Percentiles rank a stretch among this genome's conserved stretches.
Conservation (phyloP, 2,329 filamentous ascomycete genomes). For the Cercospora citrullina region DNA sequence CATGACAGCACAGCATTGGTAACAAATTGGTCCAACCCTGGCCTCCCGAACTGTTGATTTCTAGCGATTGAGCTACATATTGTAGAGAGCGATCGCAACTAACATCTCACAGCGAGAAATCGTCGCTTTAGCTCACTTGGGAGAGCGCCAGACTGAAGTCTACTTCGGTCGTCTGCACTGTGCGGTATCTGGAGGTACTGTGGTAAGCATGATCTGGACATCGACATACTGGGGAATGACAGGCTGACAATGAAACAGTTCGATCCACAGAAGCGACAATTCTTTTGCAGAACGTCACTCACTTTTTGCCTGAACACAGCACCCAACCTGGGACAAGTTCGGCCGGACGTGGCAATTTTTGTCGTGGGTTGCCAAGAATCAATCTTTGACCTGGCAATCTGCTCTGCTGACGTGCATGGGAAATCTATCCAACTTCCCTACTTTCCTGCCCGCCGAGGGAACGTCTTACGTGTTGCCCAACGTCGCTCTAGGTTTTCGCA, state of each 20-base stretch:
- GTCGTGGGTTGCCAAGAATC: not conserved
- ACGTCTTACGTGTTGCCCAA: not conserved
- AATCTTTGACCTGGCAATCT: not conserved
- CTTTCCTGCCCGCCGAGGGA: not conserved
- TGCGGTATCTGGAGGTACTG: constrained; percentile 29
- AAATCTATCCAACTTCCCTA: not conserved
- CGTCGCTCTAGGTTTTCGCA: not conserved
- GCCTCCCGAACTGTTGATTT: too few relatives aligned
- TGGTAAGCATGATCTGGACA: constrained; percentile 5
- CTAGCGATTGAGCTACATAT: not conserved
- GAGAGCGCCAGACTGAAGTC: constrained; percentile 28
- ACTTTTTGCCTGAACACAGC: not conserved
- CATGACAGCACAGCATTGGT: too few relatives aligned
- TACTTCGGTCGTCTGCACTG: constrained; percentile 20
- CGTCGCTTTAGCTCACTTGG: constrained; percentile 28
- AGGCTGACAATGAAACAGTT: not conserved
- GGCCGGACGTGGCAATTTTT: not conserved
- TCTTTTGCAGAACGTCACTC: constrained; percentile 2
- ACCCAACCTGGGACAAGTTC: not conserved
- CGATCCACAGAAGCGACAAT: constrained; percentile 24
- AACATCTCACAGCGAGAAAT: not conserved
- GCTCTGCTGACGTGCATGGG: not conserved
- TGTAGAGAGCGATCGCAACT: fast-evolving
- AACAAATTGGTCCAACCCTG: too few relatives aligned
- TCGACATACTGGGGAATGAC: not conserved